phyloP scores from a whole-genome alignment of 139 green algal genomes.

The Auxenochlorella protothecoides region DNA sequence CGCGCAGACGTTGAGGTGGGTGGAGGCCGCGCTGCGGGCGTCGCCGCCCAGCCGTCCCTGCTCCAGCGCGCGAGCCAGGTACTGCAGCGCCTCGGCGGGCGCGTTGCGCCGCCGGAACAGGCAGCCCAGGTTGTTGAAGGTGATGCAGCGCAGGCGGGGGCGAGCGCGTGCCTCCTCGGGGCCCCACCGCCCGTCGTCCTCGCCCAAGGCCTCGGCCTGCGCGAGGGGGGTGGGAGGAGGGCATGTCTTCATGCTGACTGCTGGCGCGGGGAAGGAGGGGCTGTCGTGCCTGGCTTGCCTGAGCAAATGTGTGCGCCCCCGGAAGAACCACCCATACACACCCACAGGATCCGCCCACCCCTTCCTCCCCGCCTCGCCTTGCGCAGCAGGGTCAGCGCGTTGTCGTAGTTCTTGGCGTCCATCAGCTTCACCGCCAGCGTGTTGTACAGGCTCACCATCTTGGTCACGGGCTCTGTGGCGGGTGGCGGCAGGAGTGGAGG shows the following conservation, averaged over 20 bases:
- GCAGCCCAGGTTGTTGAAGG: constrained; percentile 36
- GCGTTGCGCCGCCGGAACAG: constrained; percentile 16
- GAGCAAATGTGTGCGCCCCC: no score
- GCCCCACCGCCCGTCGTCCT: no score
- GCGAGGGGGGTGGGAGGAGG: background rate
- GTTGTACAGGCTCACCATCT: constrained; percentile 35
- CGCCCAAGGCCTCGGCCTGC: no score
- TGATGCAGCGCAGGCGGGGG: constrained; percentile 12
- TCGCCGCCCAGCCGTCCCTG: constrained; percentile 11
- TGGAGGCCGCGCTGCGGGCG: constrained; percentile 16
- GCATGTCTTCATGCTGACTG: background rate
- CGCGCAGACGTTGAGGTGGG: constrained; percentile 29
- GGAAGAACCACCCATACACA: no score
- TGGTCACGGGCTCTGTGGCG: background rate
- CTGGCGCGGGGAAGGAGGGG: no score
- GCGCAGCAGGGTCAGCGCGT: constrained; percentile 13
- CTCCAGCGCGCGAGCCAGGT: constrained; percentile 20
- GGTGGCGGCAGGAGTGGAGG: background rate
- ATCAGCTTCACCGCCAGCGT: constrained; percentile 25
- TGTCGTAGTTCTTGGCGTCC: constrained; percentile 19
- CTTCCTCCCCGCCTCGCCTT: constrained; percentile 3
- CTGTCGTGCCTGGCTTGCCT: no score
- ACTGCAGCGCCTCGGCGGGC: constrained; percentile 18
- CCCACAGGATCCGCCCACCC: no score
- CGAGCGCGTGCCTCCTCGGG: background rate